Base-by-base conservation (phyloP, 2,329 filamentous ascomycete species). In the Penicillium olsonii region DNA sequence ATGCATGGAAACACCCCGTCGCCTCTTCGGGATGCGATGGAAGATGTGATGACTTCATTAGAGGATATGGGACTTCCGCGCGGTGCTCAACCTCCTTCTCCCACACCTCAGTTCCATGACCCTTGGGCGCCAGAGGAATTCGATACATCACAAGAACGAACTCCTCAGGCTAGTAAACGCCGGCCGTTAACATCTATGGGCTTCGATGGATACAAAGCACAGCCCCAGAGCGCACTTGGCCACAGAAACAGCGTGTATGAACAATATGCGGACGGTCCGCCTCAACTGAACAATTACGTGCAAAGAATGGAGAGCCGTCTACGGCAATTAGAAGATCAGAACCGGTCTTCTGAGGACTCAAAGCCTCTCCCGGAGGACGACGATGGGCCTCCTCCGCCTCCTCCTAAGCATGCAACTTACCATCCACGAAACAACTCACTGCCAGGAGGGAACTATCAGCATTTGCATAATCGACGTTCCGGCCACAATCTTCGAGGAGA, bases 51-150 rank as follows among this genome's bases (percentile, higher is more conserved):
- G 84, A 90, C 94, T 57, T 95, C 94, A 48, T 73, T 99, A 37
- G 87, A 95, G 65, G 91, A 92, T 52, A 89, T 99, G 78, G 87
- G 87, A 15, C 77, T 86, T 60, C 76, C 82, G 35, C 79, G 80
- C 48, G 74, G 79, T 18, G 70, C 66, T 10, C 69, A 74, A 24
- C 76, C 77, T 54, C 62, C 77, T 29, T 56, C 53, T 27, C 79
- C 81, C 22, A 79, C 83, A 1, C 78, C 83, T 35, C 75, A 80
- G 0, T 69, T 69, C 41, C 61, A 65, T 37, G 68, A 90, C 63
- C 86, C 91, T 4, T 99, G 94, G 94, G 94, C 91, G 0, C 91
- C 91, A 0, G 92, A 96, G 62, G 89, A 87, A 7, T 96, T 95
- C 63, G 87, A 86, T 54, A 73, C 80, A 14, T 64, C 75, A 34